Conservation (phyloP, 2,329 filamentous ascomycete species). For the Pyricularia pennisetigena region DNA sequence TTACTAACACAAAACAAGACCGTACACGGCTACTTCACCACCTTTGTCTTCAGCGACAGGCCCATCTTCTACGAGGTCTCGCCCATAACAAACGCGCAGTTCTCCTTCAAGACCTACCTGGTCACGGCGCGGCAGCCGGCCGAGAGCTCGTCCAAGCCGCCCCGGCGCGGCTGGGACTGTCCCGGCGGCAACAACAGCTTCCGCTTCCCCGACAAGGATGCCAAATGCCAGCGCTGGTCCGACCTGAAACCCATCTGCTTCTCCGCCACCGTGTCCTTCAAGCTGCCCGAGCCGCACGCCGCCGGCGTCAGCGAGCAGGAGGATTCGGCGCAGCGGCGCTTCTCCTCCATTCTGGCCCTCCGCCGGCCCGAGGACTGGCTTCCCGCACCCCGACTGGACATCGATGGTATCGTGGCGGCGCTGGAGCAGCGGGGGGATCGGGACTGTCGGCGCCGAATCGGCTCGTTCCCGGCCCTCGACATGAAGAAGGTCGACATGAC, state of each 20-base stretch:
- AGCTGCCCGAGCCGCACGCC: conserved; percentile 24
- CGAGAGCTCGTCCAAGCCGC: conserved; percentile 8
- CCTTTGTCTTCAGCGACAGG: conserved; percentile 33
- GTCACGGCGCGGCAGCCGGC: conserved; percentile 38
- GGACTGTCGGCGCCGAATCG: conserved; percentile 16
- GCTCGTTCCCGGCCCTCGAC: conserved; percentile 37
- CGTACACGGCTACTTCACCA: conserved; percentile 46
- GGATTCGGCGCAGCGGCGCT: conserved; percentile 30
- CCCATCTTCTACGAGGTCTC: conserved; percentile 43
- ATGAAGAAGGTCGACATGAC: conserved; percentile 46
- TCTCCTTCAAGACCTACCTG: conserved; percentile 35
- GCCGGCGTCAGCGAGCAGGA: conserved; percentile 28
- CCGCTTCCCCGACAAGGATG: conserved; percentile 29
- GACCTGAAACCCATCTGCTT: conserved; percentile 33
- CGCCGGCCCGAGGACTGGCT: conserved; percentile 31
- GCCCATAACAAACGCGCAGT: conserved; percentile 29
- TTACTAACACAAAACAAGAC: conserved; percentile 25
- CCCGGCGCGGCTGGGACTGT: neutral
- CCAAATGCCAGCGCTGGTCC: conserved; percentile 13
- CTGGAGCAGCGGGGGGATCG: conserved; percentile 20
- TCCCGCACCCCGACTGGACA: conserved; percentile 33
- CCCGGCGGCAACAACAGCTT: conserved; percentile 25
- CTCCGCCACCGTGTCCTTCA: conserved; percentile 42
- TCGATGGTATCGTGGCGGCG: conserved; percentile 25
- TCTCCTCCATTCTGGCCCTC: conserved; percentile 26